Percentiles rank a stretch among this genome's conserved stretches.
These are phyloP conservation scores for Verticillium albo-atrum DNA, from an alignment of 2,329 filamentous ascomycete species.

Conservation along the genomic window DNA sequence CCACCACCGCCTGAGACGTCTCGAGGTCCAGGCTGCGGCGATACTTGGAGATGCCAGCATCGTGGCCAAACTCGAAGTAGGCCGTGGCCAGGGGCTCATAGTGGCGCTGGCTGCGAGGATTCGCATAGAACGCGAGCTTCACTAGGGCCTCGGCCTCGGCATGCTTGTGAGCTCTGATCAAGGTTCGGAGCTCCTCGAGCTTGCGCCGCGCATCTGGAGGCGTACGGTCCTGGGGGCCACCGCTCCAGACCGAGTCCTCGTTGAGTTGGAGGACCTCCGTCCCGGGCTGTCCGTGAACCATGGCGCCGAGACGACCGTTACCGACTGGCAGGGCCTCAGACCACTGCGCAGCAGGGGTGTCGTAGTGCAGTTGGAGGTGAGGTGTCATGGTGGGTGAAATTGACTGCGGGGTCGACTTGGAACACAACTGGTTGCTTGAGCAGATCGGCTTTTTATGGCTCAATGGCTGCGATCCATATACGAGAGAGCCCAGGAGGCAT, in stretches of 20 bases:
- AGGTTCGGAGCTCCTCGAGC: slow-evolving; percentile 24
- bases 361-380: neutral
- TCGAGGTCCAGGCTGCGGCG: slow-evolving; percentile 9
- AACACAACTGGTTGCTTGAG: too few relatives aligned
- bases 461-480: too few relatives aligned
- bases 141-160: slow-evolving; percentile 15
- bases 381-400: neutral
- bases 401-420: too few relatives aligned
- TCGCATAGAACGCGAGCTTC: neutral
- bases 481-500: too few relatives aligned
- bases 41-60: slow-evolving; percentile 1
- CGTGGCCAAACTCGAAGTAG: neutral
- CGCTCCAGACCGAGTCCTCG: slow-evolving; percentile 40
- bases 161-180: slow-evolving; percentile 26
- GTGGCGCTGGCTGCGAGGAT: neutral
- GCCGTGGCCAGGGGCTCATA: neutral
- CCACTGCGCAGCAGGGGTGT: neutral
- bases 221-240: slow-evolving; percentile 30
- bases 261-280: slow-evolving; percentile 35
- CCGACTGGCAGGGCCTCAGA: slow-evolving; percentile 28
- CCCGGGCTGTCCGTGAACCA: slow-evolving; percentile 28
- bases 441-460: too few relatives aligned
- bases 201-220: slow-evolving; percentile 25
- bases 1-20: neutral
- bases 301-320: slow-evolving; percentile 31